Evolutionary conservation across 1,139 yeast genomes (phyloP).

Genomic region (Sugiyamaella sp.): DNA sequence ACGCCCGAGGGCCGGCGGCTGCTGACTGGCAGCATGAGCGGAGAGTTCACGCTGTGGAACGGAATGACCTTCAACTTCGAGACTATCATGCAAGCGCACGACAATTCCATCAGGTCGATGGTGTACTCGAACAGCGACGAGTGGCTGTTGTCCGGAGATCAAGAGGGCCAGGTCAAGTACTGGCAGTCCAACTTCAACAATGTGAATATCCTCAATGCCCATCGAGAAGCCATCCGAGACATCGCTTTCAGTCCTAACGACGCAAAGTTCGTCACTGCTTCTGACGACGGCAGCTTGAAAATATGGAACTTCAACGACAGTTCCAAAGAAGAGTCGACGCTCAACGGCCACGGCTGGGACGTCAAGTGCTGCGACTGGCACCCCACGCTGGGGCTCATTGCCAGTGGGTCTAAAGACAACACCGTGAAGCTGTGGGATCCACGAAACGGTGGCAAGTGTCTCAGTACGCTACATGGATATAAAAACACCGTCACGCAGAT

Average conservation of each 20-base stretch:
- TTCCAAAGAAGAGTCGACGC: constrained; percentile 66
- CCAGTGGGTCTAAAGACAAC: constrained; percentile 83
- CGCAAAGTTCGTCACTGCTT: constrained; percentile 84
- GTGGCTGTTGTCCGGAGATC: constrained; percentile 93
- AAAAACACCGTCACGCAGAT: constrained; percentile 90
- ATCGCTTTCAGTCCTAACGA: constrained; percentile 90
- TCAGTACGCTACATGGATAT: constrained; percentile 85
- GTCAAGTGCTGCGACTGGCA: constrained; percentile 98
- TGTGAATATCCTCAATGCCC: constrained; percentile 78
- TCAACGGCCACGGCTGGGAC: constrained; percentile 98
- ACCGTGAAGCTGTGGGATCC: constrained; percentile 97
- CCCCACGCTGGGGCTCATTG: constrained; percentile 71
- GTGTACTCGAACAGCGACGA: constrained; percentile 89
- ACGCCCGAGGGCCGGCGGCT: constrained; percentile 95
- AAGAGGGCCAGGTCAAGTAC: constrained; percentile 85
- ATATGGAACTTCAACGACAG: constrained; percentile 96
- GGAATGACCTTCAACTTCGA: constrained; percentile 95
- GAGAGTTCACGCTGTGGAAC: constrained; percentile 97
- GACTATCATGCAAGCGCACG: constrained; percentile 98
- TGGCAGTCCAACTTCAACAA: constrained; percentile 99
- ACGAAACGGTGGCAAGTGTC: constrained; percentile 71
- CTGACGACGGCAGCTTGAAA: constrained; percentile 87
- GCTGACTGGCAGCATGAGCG: constrained; percentile 87
- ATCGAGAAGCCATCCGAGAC: constrained; percentile 81
- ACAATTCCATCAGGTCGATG: constrained; percentile 78